A percentile compares a stretch with the other conserved stretches of the same genome.
Evolutionary conservation across 305 asterid species (phyloP).

Genomic region (Fraxinus velutina): DNA sequence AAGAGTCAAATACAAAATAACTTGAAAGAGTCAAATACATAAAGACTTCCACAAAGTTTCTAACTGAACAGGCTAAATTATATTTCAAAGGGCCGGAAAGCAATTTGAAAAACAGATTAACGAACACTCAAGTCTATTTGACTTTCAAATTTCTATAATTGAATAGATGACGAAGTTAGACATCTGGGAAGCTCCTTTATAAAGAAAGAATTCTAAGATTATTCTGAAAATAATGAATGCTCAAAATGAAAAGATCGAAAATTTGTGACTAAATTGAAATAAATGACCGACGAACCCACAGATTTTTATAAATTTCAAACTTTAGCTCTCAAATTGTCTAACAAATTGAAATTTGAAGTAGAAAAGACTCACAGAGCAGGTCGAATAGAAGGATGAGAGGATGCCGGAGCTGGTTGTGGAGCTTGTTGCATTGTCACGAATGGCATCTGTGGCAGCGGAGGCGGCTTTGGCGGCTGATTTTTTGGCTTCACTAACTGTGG

Average conservation of each 20-base stretch:
- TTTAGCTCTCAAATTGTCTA: slow-evolving; percentile 15
- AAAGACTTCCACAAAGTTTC: not conserved
- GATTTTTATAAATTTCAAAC: not conserved
- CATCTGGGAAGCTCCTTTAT: not conserved
- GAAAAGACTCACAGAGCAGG: slow-evolving; percentile 47
- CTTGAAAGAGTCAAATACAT: not conserved
- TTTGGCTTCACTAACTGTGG: slow-evolving; percentile 33
- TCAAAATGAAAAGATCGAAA: slow-evolving; percentile 18
- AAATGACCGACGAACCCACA: not conserved
- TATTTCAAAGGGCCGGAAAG: not conserved
- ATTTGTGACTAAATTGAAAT: not conserved
- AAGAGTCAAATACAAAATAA: not conserved
- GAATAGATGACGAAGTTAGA: not conserved
- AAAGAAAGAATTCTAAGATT: not conserved
- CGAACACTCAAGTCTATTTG: not conserved
- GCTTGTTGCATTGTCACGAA: slow-evolving; percentile 53
- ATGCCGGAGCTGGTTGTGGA: slow-evolving; percentile 21
- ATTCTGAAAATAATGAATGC: not conserved
- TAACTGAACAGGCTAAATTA: not conserved
- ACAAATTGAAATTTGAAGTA: slow-evolving; percentile 2
- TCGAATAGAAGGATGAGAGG: slow-evolving; percentile 48
- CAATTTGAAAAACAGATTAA: not conserved
- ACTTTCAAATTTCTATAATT: not conserved
- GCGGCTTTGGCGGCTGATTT: slow-evolving; percentile 29
- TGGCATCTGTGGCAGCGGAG: slow-evolving; percentile 36